Percentiles rank a stretch among this genome's conserved stretches.
These are phyloP conservation scores for Alopecurus myosuroides DNA, from an alignment of 176 grass and related monocot genomes.

Conservation along the genomic window DNA sequence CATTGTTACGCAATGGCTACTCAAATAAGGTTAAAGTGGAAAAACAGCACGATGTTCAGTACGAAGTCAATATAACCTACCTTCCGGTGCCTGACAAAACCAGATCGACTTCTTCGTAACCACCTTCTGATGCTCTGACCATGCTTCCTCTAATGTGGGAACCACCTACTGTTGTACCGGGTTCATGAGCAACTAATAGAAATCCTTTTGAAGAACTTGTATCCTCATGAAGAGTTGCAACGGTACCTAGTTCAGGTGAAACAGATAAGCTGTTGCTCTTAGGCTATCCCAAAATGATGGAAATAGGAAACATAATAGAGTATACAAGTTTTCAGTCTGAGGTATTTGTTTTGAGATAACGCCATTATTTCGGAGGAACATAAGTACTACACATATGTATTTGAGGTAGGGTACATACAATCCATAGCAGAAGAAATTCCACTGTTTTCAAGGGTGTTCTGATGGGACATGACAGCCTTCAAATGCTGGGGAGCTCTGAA, in stretches of 20 bases:
- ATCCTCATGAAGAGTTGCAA: constrained; percentile 42
- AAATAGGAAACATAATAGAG: background rate
- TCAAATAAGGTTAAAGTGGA: background rate
- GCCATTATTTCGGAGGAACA: background rate
- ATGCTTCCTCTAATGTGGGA: constrained; percentile 98
- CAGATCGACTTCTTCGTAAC: constrained; percentile 93
- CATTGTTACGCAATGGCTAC: background rate
- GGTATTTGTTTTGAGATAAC: background rate
- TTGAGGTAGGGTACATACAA: constrained; percentile 48
- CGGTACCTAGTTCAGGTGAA: constrained; percentile 37
- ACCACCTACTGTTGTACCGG: constrained; percentile 71
- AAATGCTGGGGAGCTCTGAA: constrained; percentile 88
- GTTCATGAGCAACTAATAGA: constrained; percentile 84
- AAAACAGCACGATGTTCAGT: background rate
- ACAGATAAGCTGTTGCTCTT: constrained; percentile 2
- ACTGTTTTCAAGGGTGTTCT: constrained; percentile 34
- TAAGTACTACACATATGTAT: background rate
- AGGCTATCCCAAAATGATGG: background rate
- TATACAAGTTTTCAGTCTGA: background rate
- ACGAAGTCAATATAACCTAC: constrained; percentile 31
- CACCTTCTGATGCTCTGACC: constrained; percentile 88
- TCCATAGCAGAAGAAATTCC: constrained; percentile 34
- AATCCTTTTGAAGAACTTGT: constrained; percentile 64
- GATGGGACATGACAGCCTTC: constrained; percentile 43
- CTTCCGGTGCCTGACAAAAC: constrained; percentile 83